Evolutionary conservation across 352 stramenopile genomes (phyloP).

Genomic region (Synura sp.): DNA sequence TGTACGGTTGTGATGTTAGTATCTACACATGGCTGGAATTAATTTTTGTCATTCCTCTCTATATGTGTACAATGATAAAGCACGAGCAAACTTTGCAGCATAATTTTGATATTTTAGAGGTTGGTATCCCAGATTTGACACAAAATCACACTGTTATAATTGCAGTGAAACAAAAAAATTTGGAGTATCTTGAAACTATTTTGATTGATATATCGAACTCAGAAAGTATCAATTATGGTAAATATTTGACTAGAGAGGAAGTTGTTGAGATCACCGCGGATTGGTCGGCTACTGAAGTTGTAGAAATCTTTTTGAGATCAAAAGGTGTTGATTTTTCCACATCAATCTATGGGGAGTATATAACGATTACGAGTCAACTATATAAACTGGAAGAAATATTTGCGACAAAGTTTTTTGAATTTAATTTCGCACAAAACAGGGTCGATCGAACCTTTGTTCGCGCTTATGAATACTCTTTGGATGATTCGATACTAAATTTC

Average conservation of each 20-base stretch:
- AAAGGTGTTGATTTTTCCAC: background rate
- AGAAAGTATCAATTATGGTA: background rate
- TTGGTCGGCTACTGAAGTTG: background rate
- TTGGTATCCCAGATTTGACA: too few relatives aligned
- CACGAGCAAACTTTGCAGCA: too few relatives aligned
- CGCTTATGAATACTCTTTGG: too few relatives aligned
- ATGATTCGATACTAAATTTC: too few relatives aligned
- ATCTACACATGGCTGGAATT: too few relatives aligned
- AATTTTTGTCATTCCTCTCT: too few relatives aligned
- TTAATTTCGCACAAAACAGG: background rate
- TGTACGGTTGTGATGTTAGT: too few relatives aligned
- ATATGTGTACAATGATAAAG: too few relatives aligned
- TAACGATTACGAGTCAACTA: background rate
- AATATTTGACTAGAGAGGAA: background rate
- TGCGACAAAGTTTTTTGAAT: background rate
- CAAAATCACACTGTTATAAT: background rate
- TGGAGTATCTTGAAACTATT: background rate
- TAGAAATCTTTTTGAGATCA: background rate
- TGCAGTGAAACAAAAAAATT: background rate
- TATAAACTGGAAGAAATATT: background rate
- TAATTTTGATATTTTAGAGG: too few relatives aligned
- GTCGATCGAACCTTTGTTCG: too few relatives aligned
- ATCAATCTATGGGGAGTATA: background rate
- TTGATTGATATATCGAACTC: background rate
- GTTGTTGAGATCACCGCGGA: background rate